A percentile compares a stretch with the other conserved stretches of the same genome.
Evolutionary conservation across 2,329 filamentous ascomycete genomes (phyloP).

Genomic region (Diaporthe citri): DNA sequence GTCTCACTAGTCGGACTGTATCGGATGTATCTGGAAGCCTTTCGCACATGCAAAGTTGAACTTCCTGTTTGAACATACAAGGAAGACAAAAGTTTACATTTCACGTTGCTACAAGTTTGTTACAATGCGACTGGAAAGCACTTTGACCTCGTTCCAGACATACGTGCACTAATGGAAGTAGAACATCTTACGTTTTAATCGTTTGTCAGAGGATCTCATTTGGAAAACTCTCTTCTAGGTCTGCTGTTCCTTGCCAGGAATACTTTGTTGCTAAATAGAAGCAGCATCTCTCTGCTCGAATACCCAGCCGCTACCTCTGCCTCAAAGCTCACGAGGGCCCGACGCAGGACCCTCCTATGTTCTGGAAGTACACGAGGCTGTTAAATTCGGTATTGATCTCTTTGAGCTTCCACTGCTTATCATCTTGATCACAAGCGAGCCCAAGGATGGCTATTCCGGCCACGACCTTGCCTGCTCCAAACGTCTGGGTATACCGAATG

Average conservation of each 20-base stretch:
- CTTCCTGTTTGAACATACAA: background rate
- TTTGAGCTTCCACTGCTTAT: constrained; percentile 48
- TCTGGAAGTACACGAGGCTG: constrained; percentile 45
- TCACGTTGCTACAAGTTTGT: background rate
- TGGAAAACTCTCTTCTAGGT: background rate
- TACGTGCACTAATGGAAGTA: background rate
- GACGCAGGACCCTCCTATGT: constrained; percentile 45
- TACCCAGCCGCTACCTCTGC: background rate
- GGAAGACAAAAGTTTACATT: background rate
- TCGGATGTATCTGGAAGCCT: background rate
- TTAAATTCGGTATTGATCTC: constrained; percentile 52
- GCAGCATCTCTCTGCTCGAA: background rate
- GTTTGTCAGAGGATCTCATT: background rate
- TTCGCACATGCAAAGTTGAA: background rate
- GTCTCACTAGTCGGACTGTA: background rate
- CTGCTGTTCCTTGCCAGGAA: background rate
- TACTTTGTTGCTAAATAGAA: background rate
- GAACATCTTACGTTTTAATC: background rate
- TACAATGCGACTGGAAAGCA: background rate
- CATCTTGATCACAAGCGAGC: constrained; percentile 37
- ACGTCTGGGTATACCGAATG: constrained; percentile 49
- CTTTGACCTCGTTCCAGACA: background rate
- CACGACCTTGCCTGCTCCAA: constrained; percentile 43
- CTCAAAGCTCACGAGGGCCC: background rate
- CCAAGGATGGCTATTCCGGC: constrained; percentile 50